phyloP scores from a whole-genome alignment of 2,329 filamentous ascomycete genomes.

The Orbilia ellipsospora region DNA sequence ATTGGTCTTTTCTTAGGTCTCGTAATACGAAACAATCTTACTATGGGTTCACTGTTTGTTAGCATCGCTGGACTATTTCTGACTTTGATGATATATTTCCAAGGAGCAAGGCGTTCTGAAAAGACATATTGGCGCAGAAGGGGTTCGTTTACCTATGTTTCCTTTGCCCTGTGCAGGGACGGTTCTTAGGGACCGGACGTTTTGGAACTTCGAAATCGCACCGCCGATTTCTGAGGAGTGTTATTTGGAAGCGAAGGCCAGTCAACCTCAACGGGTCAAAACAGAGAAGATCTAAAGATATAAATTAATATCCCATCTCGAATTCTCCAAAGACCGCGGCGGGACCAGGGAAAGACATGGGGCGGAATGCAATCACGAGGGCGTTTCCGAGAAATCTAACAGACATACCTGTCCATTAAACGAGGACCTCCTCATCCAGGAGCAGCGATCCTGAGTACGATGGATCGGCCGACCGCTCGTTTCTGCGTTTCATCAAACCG shows the following conservation, averaged over 20 bases:
- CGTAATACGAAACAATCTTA: constrained; percentile 55
- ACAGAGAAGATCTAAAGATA: constrained; percentile 36
- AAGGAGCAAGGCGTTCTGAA: background rate
- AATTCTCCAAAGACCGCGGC: constrained; percentile 2
- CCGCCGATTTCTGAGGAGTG: background rate
- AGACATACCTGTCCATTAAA: constrained; percentile 25
- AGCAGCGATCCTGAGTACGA: constrained; percentile 30
- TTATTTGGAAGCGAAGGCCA: constrained; percentile 12
- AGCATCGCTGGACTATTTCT: constrained; percentile 8
- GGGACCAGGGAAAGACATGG: constrained; percentile 27
- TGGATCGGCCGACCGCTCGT: constrained; percentile 36
- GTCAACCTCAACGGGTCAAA: background rate
- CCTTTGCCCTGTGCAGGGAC: constrained; percentile 27
- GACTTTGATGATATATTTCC: constrained; percentile 6
- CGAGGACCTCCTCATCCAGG: constrained; percentile 34
- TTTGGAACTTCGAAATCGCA: constrained; percentile 2
- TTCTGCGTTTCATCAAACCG: constrained; percentile 47
- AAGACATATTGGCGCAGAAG: constrained; percentile 24
- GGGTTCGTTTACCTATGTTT: constrained; percentile 14
- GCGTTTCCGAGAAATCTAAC: constrained; percentile 42
- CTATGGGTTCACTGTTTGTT: constrained; percentile 22
- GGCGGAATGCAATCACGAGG: constrained; percentile 44
- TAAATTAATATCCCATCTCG: constrained; percentile 28
- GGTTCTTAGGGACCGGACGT: constrained; percentile 7
- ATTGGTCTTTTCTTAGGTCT: constrained; percentile 43